phyloP scores from a whole-genome alignment of 495 filamentous ascomycete genomes.

The Aspergillus heteromorphus region DNA sequence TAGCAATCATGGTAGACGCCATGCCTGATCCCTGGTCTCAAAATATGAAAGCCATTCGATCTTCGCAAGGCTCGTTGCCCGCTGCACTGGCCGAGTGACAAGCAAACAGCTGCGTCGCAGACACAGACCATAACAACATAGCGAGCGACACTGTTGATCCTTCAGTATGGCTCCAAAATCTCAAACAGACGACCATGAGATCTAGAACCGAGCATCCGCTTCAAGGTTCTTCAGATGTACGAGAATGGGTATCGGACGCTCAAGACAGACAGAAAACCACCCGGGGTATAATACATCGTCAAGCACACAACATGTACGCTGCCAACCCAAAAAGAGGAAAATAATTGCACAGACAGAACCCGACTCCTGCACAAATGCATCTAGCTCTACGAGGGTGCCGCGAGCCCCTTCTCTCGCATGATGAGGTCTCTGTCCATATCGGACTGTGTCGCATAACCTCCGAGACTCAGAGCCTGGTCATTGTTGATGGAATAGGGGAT shows the following conservation, averaged over 20 bases:
- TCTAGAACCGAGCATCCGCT: background rate
- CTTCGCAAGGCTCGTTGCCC: background rate
- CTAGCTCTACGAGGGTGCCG: slow-evolving; percentile 1
- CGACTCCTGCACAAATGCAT: background rate
- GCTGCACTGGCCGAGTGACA: background rate
- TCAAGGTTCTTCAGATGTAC: background rate
- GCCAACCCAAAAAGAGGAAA: background rate
- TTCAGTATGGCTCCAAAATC: background rate
- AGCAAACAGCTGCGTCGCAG: background rate
- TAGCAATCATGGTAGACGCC: background rate
- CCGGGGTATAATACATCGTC: slow-evolving; percentile 3
- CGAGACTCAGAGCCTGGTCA: slow-evolving; percentile 22
- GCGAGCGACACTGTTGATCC: background rate
- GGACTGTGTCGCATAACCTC: slow-evolving; percentile 25
- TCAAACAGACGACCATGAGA: background rate
- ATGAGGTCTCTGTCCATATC: slow-evolving; percentile 29
- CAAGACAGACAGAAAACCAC: slow-evolving; percentile 1
- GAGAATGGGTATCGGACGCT: background rate
- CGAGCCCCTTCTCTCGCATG: slow-evolving; percentile 20
- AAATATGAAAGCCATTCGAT: background rate
- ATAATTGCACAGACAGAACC: background rate
- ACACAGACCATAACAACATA: background rate
- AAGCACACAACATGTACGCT: slow-evolving; percentile 4
- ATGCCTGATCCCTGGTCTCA: background rate
- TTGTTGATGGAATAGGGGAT: slow-evolving; percentile 21